A percentile compares a stretch with the other conserved stretches of the same genome.
phyloP scores from a whole-genome alignment of 176 grass and related monocot genomes.

The Triticum dicoccoides region DNA sequence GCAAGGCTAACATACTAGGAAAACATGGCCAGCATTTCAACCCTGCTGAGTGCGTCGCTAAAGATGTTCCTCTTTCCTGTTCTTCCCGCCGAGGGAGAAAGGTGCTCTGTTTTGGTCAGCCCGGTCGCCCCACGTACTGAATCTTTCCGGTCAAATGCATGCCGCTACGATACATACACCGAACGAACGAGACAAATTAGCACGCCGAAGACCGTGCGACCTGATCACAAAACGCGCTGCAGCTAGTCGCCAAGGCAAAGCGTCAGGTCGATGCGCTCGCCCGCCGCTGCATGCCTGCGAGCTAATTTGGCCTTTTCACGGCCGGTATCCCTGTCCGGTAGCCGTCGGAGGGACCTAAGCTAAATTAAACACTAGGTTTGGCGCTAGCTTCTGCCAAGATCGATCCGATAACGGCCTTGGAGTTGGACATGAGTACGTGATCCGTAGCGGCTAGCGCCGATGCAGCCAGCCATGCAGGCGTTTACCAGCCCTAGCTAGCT shows the following conservation, averaged over 20 bases:
- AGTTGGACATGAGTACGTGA: background rate
- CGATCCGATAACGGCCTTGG: background rate
- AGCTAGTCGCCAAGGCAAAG: background rate
- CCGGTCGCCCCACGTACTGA: background rate
- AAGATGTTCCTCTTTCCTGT: background rate
- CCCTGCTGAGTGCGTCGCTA: no score
- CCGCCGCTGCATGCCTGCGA: background rate
- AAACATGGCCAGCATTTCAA: background rate
- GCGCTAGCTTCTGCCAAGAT: background rate
- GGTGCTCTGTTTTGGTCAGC: background rate
- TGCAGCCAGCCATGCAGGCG: background rate
- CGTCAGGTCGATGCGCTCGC: background rate
- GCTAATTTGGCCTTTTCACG: background rate
- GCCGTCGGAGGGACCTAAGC: background rate
- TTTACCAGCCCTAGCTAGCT: background rate
- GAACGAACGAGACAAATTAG: background rate
- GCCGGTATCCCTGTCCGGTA: background rate
- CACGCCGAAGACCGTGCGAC: background rate
- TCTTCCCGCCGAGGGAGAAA: background rate
- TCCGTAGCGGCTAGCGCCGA: background rate
- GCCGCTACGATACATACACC: background rate
- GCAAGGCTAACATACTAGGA: background rate
- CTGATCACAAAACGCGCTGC: background rate
- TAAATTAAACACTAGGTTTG: background rate
- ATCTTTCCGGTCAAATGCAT: background rate